Percentiles rank a stretch among this genome's conserved stretches.
phyloP scores from a whole-genome alignment of 345 rosid species.

The Pugionium dolabratum region DNA sequence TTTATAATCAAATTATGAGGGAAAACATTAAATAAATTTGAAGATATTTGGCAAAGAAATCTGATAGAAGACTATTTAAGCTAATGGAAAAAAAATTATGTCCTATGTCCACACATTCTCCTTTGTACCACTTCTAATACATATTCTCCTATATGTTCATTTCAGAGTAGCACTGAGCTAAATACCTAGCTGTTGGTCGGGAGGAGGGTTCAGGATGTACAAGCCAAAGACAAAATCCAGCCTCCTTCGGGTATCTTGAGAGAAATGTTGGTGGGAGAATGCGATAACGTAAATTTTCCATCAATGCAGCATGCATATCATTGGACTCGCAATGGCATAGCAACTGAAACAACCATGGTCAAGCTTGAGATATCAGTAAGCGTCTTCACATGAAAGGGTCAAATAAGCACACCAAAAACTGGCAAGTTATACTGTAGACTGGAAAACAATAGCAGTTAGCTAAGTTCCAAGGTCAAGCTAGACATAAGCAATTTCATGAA shows the following conservation, averaged over 20 bases:
- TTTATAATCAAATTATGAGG: constrained; percentile 10
- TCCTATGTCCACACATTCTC: constrained; percentile 11
- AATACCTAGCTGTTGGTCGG: constrained; percentile 79
- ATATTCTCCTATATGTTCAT: background rate
- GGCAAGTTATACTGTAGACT: constrained; percentile 7
- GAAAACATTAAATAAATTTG: background rate
- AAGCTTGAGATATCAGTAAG: constrained; percentile 31
- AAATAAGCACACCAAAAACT: constrained; percentile 13
- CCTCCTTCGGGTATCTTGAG: constrained; percentile 59
- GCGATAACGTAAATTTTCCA: constrained; percentile 60
- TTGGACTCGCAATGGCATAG: constrained; percentile 54
- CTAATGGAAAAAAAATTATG: background rate
- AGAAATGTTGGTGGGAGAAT: constrained; percentile 70
- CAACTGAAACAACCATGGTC: constrained; percentile 54
- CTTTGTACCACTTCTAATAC: constrained; percentile 25
- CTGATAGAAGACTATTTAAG: constrained; percentile 16
- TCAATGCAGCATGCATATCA: constrained; percentile 51
- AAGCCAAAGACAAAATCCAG: constrained; percentile 86
- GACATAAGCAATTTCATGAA: constrained; percentile 6
- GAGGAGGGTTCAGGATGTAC: constrained; percentile 73
- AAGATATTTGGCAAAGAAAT: constrained; percentile 11
- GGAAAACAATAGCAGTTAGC: background rate
- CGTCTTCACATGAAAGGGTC: background rate
- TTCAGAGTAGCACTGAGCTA: constrained; percentile 15
- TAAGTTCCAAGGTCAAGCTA: constrained; percentile 16